phyloP scores from a whole-genome alignment of 108 stramenopile genomes.

The Craspedostauros australis region DNA sequence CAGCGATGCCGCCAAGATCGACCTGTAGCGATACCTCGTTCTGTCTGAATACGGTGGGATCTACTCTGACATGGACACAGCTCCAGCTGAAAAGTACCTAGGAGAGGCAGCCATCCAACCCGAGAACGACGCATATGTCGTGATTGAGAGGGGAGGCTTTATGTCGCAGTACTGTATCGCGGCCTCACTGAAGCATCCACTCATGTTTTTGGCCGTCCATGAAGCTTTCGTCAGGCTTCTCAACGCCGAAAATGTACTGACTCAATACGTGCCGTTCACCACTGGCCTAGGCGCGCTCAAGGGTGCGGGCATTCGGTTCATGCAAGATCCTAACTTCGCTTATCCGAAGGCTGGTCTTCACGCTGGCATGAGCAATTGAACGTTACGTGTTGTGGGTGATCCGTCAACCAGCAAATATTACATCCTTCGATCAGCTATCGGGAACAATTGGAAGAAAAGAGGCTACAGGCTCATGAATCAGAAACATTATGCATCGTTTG shows the following conservation, averaged over 20 bases:
- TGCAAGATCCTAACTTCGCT: too few relatives aligned
- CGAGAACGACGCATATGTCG: conserved; percentile 53
- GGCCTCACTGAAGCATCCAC: conserved; percentile 49
- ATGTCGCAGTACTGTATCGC: conserved; percentile 61
- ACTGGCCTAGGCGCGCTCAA: too few relatives aligned
- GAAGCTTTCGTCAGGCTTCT: conserved; percentile 9
- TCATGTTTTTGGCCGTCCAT: conserved; percentile 36
- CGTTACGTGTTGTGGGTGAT: too few relatives aligned
- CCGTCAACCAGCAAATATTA: too few relatives aligned
- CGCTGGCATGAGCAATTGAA: too few relatives aligned
- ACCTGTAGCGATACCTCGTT: conserved; percentile 22
- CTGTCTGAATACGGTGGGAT: conserved; percentile 43
- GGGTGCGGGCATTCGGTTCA: too few relatives aligned
- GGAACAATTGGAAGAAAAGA: too few relatives aligned
- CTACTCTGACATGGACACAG: conserved; percentile 54
- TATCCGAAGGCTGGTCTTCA: too few relatives aligned
- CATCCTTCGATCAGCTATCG: too few relatives aligned
- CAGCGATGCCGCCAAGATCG: conserved; percentile 24
- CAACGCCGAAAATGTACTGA: conserved; percentile 39
- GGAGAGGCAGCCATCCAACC: conserved; percentile 15
- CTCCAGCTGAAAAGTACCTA: conserved; percentile 24
- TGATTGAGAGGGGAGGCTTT: conserved; percentile 36
- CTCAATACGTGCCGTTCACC: too few relatives aligned
- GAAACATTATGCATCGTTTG: too few relatives aligned
- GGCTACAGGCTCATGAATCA: too few relatives aligned